These are phyloP conservation scores for Lasiodiplodia sp. DNA, from an alignment of 2,329 filamentous ascomycete species.

Conservation along the genomic window DNA sequence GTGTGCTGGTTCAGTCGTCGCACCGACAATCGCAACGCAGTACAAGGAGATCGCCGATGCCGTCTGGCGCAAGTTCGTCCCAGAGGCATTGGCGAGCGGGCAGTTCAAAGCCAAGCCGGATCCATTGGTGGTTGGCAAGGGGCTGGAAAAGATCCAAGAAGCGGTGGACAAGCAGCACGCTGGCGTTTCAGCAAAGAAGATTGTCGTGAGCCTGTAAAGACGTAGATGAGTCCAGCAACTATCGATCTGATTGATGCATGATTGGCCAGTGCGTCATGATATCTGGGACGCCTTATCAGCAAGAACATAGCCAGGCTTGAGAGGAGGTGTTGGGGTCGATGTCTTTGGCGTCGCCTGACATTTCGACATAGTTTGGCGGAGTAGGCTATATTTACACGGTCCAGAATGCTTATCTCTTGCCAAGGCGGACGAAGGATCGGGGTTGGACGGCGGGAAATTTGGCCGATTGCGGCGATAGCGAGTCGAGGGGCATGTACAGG, in stretches of 20 bases:
- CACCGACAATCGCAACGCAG: slow-evolving; percentile 31
- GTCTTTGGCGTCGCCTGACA: slow-evolving; percentile 7
- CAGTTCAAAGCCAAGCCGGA: slow-evolving; percentile 42
- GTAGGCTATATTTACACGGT: slow-evolving; percentile 24
- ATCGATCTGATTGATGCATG: slow-evolving; percentile 9
- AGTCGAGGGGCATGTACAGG: not conserved
- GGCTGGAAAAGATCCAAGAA: slow-evolving; percentile 39
- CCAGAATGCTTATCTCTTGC: slow-evolving; percentile 13
- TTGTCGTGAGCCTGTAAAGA: slow-evolving; percentile 41
- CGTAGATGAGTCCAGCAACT: not conserved
- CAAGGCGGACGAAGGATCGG: not conserved
- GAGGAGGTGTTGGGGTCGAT: not conserved
- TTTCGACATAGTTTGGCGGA: not conserved
- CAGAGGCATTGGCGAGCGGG: slow-evolving; percentile 42
- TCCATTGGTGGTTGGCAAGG: slow-evolving; percentile 39
- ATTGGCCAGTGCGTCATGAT: slow-evolving; percentile 8
- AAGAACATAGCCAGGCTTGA: not conserved
- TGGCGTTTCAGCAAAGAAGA: slow-evolving; percentile 49
- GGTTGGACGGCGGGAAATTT: slow-evolving; percentile 27
- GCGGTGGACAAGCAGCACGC: slow-evolving; percentile 37
- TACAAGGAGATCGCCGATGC: slow-evolving; percentile 42
- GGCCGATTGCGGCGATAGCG: slow-evolving; percentile 26
- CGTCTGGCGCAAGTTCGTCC: slow-evolving; percentile 45
- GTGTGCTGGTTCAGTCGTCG: not conserved
- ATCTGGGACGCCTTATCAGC: slow-evolving; percentile 10